phyloP scores from a whole-genome alignment of 768 basidiomycete genomes.

The Neoboletus brunneissimus region DNA sequence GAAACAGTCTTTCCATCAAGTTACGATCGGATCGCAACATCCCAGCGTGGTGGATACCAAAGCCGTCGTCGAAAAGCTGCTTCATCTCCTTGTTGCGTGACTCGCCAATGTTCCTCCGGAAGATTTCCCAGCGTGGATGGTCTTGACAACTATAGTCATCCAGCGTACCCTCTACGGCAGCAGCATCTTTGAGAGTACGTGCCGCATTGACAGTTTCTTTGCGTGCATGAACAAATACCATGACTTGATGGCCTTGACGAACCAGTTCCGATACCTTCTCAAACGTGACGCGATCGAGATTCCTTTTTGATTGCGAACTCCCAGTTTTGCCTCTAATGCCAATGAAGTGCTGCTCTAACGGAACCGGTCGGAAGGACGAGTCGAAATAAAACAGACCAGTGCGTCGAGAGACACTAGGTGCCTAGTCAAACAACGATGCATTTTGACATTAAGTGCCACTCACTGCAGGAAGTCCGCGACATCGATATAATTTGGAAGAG shows the following conservation, averaged over 20 bases:
- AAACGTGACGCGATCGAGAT: conserved; percentile 85
- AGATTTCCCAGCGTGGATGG: conserved; percentile 74
- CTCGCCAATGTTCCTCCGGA: conserved; percentile 71
- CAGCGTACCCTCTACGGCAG: conserved; percentile 61
- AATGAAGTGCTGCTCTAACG: conserved; percentile 95
- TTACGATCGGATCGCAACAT: conserved; percentile 95
- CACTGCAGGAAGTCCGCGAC: conserved; percentile 94
- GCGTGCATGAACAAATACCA: conserved; percentile 98
- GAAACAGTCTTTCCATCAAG: conserved; percentile 94
- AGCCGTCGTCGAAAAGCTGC: conserved; percentile 84
- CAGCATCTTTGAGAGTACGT: conserved; percentile 72
- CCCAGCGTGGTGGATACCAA: conserved; percentile 98
- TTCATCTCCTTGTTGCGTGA: conserved; percentile 97
- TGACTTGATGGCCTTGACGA: conserved; percentile 92
- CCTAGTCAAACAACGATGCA: conserved; percentile 1
- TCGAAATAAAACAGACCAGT: conserved; percentile 96
- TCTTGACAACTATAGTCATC: conserved; percentile 82
- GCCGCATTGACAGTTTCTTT: conserved; percentile 98
- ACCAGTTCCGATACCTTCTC: conserved; percentile 90
- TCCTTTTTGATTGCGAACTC: conserved; percentile 68
- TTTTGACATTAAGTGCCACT: conserved; percentile 7
- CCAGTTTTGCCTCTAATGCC: conserved; percentile 89
- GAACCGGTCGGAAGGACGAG: conserved; percentile 93
- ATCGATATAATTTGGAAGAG: conserved; percentile 94
- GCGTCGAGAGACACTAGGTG: conserved; percentile 74